Conservation (phyloP, 257 asterid species). For the Solanum acaule region DNA sequence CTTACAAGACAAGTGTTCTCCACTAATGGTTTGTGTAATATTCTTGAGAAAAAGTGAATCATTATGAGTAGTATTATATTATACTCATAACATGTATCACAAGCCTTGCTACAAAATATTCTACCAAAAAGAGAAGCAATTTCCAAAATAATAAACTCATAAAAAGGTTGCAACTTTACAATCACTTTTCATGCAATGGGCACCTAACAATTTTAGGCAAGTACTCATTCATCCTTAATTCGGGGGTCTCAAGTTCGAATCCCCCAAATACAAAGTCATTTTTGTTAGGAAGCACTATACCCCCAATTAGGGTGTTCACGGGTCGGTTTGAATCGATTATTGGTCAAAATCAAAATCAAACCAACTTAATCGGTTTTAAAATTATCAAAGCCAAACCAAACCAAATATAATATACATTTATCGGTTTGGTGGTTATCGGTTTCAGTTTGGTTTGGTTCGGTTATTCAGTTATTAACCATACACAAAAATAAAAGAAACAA, state of each 20-base stretch:
- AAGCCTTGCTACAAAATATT: not conserved
- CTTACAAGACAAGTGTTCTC: not conserved
- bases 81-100: not conserved
- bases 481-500: too few relatives aligned
- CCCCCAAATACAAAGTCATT: fast-evolving
- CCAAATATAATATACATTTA: too few relatives aligned
- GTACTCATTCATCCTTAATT: too few relatives aligned
- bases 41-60: not conserved
- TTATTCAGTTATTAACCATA: too few relatives aligned
- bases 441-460: too few relatives aligned
- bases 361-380: too few relatives aligned
- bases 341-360: too few relatives aligned
- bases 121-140: not conserved
- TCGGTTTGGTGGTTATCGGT: too few relatives aligned
- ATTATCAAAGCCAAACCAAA: too few relatives aligned
- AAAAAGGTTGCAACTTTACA: not conserved
- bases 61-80: not conserved
- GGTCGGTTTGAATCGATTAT: too few relatives aligned
- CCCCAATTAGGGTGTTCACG: too few relatives aligned
- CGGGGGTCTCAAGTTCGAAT: fast-evolving
- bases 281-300: too few relatives aligned
- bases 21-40: not conserved
- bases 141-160: not conserved
- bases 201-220: not conserved
- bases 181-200: not conserved